A percentile compares a stretch with the other conserved stretches of the same genome.
phyloP scores from a whole-genome alignment of 345 rosid genomes.

The Hirschfeldia incana region DNA sequence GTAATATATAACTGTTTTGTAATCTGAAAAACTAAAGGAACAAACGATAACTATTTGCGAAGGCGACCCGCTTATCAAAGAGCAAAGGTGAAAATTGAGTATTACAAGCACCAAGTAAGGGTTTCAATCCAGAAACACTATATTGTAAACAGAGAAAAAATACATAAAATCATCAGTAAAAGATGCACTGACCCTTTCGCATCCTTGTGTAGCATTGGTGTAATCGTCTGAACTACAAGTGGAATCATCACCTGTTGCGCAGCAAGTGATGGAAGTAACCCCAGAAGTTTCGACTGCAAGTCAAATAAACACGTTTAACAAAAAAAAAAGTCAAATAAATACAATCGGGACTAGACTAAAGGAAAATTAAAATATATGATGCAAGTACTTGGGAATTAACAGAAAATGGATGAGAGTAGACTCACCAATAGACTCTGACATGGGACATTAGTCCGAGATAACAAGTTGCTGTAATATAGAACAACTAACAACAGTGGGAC shows the following conservation, averaged over 20 bases:
- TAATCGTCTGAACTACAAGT: slow-evolving; percentile 71
- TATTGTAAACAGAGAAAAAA: slow-evolving; percentile 1
- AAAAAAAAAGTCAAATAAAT: slow-evolving; percentile 12
- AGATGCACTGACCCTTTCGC: slow-evolving; percentile 58
- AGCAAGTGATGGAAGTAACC: slow-evolving; percentile 85
- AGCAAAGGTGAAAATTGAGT: background rate
- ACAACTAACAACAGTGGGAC: slow-evolving; percentile 71
- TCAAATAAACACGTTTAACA: background rate
- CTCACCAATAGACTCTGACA: slow-evolving; percentile 64
- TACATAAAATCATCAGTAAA: slow-evolving; percentile 15
- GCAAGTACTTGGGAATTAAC: slow-evolving; percentile 10
- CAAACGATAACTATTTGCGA: background rate
- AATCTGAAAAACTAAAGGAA: slow-evolving; percentile 9
- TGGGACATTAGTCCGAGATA: slow-evolving; percentile 50
- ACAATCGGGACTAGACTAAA: slow-evolving; percentile 12
- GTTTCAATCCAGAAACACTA: slow-evolving; percentile 9
- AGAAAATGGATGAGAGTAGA: slow-evolving; percentile 24
- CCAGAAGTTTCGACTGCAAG: slow-evolving; percentile 75
- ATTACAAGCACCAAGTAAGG: slow-evolving; percentile 4
- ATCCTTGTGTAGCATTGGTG: slow-evolving; percentile 79
- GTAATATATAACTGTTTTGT: background rate
- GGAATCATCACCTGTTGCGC: slow-evolving; percentile 83
- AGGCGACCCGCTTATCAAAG: slow-evolving; percentile 17
- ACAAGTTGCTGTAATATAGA: slow-evolving; percentile 75
- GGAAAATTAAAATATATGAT: slow-evolving; percentile 8